Base-by-base conservation (phyloP, 1,284 basidiomycete genomes). In the Trametes pubescens region DNA sequence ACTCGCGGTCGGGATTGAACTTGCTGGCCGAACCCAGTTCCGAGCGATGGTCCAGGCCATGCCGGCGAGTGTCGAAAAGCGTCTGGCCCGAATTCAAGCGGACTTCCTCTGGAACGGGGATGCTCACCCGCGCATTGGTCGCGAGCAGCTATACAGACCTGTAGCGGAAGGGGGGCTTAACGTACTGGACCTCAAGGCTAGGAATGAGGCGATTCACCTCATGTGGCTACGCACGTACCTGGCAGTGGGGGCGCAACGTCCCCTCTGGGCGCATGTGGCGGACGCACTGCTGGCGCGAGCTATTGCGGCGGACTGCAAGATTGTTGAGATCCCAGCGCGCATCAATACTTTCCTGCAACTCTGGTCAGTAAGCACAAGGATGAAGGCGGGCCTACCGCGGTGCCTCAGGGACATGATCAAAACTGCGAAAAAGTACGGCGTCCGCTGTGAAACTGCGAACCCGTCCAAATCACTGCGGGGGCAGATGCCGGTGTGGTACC, bases 181-280 rank as follows among this genome's bases (percentile, higher is more conserved):
- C 1, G 38, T 76, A 0, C 60, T 73, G 0, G 67, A 74, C 61
- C 22, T 76, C 0, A 21, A 61, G 11, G 59, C 64, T 0, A 2
- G 74, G 10, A 72, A 74, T 48, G 62, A 73, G 14, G 75, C 75
- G 0, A 72, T 75, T 0, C 34, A 68, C 3, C 26, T 76, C 0
- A 71, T 65, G 51, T 73, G 70, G 71, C 26, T 74, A 0, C 67
- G 66, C 51, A 21, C 47, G 0, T 75, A 67, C 62, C 61, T 74
- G 0, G 51, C 66, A 24, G 13, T 70, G 1, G 57, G 49, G 0
- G 8, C 26, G 0, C 37, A 58, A 0, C 38, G 72, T 0, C 73
- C 75, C 0, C 44, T n/a, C 0, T 76, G 75, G 51, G 51, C 35
- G 21, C 0, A 3, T 13, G 9, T 53, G 2, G 51, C 35, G 9